Evolutionary conservation across 768 basidiomycete genomes (phyloP).

Genomic region (Leccinellum luteum): DNA sequence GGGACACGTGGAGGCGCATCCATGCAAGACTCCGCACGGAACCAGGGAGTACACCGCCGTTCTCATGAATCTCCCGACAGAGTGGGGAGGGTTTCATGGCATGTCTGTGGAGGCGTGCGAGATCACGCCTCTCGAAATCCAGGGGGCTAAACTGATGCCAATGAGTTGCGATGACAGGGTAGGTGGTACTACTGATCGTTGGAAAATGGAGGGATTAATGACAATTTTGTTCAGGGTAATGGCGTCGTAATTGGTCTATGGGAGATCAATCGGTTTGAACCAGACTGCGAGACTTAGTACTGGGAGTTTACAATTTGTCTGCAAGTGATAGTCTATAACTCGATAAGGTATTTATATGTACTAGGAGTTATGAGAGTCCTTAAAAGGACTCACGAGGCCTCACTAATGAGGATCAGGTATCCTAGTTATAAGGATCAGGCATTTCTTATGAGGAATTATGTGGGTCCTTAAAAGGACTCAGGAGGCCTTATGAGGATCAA

Average conservation of each 20-base stretch:
- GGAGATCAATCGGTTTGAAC: neutral
- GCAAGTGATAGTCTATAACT: no score
- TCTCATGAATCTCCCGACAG: constrained; percentile 27
- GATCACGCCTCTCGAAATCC: constrained; percentile 23
- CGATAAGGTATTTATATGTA: no score
- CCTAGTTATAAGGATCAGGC: no score
- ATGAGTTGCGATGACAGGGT: constrained; percentile 24
- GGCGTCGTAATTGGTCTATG: constrained; percentile 20
- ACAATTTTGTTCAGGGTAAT: constrained; percentile 12
- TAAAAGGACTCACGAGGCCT: no score
- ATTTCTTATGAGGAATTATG: no score
- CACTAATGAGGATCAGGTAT: no score
- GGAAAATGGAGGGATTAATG: neutral
- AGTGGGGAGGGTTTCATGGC: constrained; percentile 8
- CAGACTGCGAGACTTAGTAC: neutral
- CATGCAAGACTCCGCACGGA: constrained; percentile 22
- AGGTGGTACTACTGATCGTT: neutral
- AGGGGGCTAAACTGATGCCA: constrained; percentile 19
- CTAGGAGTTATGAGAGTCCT: no score
- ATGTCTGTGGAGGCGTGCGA: constrained; percentile 25
- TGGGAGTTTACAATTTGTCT: no score
- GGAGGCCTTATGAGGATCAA: no score
- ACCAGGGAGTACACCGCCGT: constrained; percentile 31
- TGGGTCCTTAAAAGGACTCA: no score
- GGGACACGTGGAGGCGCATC: constrained; percentile 14